These are phyloP conservation scores for Paramyrothecium sp. DNA, from an alignment of 2,329 filamentous ascomycete genomes.

Conservation along the genomic window DNA sequence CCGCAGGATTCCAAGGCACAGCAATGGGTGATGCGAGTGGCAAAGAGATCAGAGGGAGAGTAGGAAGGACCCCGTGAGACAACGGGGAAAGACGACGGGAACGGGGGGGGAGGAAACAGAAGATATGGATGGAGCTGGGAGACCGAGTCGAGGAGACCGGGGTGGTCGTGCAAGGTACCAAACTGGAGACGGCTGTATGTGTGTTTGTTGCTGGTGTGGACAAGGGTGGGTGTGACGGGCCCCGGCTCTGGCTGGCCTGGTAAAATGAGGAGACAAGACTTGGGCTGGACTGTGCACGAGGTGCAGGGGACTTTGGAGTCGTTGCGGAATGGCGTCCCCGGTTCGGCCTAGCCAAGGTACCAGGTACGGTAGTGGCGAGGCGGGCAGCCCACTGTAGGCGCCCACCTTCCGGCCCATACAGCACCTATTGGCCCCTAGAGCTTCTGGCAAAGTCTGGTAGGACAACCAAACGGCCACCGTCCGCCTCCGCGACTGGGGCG, in stretches of 20 bases:
- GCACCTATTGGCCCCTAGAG: too few species aligned
- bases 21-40: constrained; percentile 12
- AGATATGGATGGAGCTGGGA: constrained; percentile 5
- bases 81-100: constrained; percentile 3
- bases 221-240: neutral
- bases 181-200: too few species aligned
- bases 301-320: neutral
- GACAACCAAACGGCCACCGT: too few species aligned
- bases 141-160: constrained; percentile 23
- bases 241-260: neutral
- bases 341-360: neutral
- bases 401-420: too few species aligned
- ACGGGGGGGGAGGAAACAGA: neutral
- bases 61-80: constrained; percentile 10
- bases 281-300: neutral
- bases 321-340: neutral
- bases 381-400: neutral
- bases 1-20: neutral
- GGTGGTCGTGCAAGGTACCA: constrained; percentile 7
- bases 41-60: constrained; percentile 15
- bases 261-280: neutral
- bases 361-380: neutral
- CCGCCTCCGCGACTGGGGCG: too few species aligned
- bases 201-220: neutral
- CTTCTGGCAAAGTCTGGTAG: too few species aligned